A percentile compares a stretch with the other conserved stretches of the same genome.
Evolutionary conservation across 352 stramenopile genomes (phyloP).

Genomic region (Globisporangium parvum): DNA sequence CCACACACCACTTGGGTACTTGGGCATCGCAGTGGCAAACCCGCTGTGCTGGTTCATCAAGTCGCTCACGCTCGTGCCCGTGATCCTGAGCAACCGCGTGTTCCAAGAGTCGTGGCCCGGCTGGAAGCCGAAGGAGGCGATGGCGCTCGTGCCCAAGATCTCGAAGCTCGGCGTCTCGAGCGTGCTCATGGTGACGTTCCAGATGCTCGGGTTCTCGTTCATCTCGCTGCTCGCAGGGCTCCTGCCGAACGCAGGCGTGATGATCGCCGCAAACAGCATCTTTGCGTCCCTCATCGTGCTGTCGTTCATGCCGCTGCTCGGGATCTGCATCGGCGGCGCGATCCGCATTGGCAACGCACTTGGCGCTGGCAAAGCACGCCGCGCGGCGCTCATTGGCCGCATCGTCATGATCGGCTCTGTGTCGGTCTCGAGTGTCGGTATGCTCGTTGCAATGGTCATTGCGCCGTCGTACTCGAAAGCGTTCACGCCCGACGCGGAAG

Average conservation of each 20-base stretch:
- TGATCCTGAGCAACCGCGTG: conserved; percentile 18
- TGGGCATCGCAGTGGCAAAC: conserved; percentile 23
- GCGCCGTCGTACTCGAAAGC: conserved; percentile 9
- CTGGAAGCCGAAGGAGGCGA: conserved; percentile 9
- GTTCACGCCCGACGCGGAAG: conserved; percentile 13
- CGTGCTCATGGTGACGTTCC: conserved; percentile 13
- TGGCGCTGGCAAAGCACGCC: conserved; percentile 19
- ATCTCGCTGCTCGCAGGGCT: conserved; percentile 21
- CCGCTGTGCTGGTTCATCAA: conserved; percentile 23
- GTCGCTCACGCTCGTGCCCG: conserved; percentile 15
- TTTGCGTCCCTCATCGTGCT: conserved; percentile 24
- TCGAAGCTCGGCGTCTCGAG: conserved; percentile 12
- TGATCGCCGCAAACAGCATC: conserved; percentile 31
- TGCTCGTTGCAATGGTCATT: conserved; percentile 14
- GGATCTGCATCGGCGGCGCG: conserved; percentile 22
- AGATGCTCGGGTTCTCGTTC: conserved; percentile 14
- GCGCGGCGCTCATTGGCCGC: conserved; percentile 16
- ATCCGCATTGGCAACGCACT: conserved; percentile 31
- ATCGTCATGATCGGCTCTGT: conserved; percentile 15
- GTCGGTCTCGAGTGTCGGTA: conserved; percentile 6
- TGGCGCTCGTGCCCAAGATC: conserved; percentile 14
- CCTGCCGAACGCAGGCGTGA: conserved; percentile 23
- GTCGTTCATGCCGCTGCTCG: conserved; percentile 24
- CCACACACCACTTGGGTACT: conserved; percentile 25
- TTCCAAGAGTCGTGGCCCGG: conserved; percentile 19